Conservation (phyloP, 768 basidiomycete genomes). For the Boletus edulis region DNA sequence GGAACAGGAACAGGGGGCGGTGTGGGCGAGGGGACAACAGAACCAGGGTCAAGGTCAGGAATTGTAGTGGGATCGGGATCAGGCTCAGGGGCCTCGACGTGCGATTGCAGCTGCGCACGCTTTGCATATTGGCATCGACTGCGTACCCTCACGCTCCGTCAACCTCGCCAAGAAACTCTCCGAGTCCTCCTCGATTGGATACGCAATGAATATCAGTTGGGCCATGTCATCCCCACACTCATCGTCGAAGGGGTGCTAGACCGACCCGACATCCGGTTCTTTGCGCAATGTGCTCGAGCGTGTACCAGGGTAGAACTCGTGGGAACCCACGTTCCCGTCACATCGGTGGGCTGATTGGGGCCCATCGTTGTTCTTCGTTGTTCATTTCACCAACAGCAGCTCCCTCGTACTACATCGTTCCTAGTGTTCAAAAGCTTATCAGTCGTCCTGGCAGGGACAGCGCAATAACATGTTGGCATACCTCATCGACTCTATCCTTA, state of each 20-base stretch:
- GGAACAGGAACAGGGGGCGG: neutral
- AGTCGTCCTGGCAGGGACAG: neutral
- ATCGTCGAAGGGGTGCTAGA: slow-evolving; percentile 19
- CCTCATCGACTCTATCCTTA: slow-evolving; percentile 1
- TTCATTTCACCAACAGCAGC: neutral
- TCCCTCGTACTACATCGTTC: neutral
- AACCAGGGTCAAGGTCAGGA: neutral
- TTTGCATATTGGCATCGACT: slow-evolving; percentile 19
- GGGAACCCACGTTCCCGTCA: neutral
- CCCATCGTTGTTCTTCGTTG: neutral
- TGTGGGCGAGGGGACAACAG: neutral
- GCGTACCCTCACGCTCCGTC: slow-evolving; percentile 19
- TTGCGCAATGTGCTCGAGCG: slow-evolving; percentile 8
- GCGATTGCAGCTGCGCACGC: slow-evolving; percentile 4
- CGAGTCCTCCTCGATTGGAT: slow-evolving; percentile 23
- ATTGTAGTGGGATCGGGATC: neutral
- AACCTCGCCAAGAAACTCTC: slow-evolving; percentile 22
- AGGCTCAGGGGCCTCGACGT: neutral
- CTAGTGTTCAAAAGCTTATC: too few species aligned
- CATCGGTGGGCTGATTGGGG: neutral
- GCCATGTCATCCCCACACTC: slow-evolving; percentile 11
- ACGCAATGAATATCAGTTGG: slow-evolving; percentile 8
- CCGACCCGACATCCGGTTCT: slow-evolving; percentile 14
- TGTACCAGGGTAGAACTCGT: slow-evolving; percentile 19
- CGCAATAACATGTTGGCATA: neutral